These are phyloP conservation scores for Aquanectria penicillioides DNA, from an alignment of 2,329 filamentous ascomycete species.

Conservation along the genomic window DNA sequence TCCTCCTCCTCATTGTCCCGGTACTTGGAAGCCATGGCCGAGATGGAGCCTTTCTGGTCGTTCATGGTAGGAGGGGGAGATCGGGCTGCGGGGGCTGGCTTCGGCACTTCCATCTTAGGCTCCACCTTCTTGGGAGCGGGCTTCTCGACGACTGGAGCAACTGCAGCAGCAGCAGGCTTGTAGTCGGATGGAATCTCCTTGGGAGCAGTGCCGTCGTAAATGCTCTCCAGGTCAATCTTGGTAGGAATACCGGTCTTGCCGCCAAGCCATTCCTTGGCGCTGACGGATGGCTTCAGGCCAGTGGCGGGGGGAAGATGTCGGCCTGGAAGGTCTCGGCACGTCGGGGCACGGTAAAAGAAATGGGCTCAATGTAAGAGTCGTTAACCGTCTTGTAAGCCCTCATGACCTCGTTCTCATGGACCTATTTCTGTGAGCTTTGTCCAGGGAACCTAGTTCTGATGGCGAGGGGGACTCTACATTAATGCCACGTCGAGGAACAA, in stretches of 20 bases:
- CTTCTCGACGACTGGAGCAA: constrained; percentile 54
- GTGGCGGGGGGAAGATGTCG: constrained; percentile 93
- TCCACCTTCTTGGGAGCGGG: constrained; percentile 48
- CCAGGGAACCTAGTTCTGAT: background rate
- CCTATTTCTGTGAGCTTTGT: constrained; percentile 53
- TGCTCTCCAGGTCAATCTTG: constrained; percentile 92
- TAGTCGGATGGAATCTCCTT: constrained; percentile 79
- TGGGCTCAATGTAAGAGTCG: constrained; percentile 92
- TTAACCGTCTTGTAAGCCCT: constrained; percentile 97
- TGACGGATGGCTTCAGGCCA: constrained; percentile 83
- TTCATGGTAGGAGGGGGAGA: constrained; percentile 74
- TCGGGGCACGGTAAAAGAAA: constrained; percentile 96
- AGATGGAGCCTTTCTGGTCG: constrained; percentile 88
- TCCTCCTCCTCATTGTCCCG: constrained; percentile 75
- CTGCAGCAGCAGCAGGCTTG: constrained; percentile 63
- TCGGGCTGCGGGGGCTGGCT: constrained; percentile 55
- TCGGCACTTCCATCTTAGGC: constrained; percentile 66
- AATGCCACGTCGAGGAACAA: constrained; percentile 93
- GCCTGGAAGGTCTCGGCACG: constrained; percentile 95
- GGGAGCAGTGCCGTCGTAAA: constrained; percentile 86
- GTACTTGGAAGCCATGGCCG: constrained; percentile 85
- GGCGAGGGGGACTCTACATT: constrained; percentile 68
- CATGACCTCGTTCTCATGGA: constrained; percentile 96
- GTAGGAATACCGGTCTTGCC: constrained; percentile 86
- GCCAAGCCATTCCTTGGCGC: constrained; percentile 82